phyloP scores from a whole-genome alignment of 768 basidiomycete genomes.

The Pleurotus cornucopiae region DNA sequence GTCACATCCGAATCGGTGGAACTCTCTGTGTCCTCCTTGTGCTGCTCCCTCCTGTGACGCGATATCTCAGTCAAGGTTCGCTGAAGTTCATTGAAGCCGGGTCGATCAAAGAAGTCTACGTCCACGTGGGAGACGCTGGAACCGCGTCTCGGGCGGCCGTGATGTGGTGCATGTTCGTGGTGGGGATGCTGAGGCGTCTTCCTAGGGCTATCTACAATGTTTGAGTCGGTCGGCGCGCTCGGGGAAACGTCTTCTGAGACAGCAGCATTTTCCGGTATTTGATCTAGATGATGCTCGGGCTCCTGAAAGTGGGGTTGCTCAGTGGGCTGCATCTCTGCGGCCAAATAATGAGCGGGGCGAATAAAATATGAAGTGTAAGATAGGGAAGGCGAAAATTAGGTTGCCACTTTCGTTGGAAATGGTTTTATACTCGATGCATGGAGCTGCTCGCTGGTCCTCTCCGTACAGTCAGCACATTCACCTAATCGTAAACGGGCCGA shows the following conservation, averaged over 20 bases:
- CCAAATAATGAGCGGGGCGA: background rate
- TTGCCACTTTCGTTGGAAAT: background rate
- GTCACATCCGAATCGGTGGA: constrained; percentile 17
- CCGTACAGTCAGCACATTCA: background rate
- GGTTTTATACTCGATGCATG: background rate
- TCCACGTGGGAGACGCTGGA: constrained; percentile 26
- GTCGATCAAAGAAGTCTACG: constrained; percentile 43
- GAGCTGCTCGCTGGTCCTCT: background rate
- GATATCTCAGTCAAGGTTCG: constrained; percentile 17
- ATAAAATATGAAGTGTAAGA: background rate
- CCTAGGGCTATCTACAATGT: background rate
- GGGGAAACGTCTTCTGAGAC: background rate
- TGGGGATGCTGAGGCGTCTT: background rate
- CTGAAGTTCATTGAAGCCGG: constrained; percentile 29
- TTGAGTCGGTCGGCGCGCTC: background rate
- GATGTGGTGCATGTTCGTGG: background rate
- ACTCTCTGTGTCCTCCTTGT: background rate
- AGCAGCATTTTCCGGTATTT: background rate
- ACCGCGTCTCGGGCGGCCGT: background rate
- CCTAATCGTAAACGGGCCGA: background rate
- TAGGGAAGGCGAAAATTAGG: background rate
- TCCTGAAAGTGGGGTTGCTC: background rate
- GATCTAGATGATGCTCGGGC: background rate
- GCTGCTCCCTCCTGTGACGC: constrained; percentile 1
- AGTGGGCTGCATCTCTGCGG: background rate